A percentile compares a stretch with the other conserved stretches of the same genome.
phyloP scores from a whole-genome alignment of 495 filamentous ascomycete genomes.

The Annulohypoxylon moriforme region DNA sequence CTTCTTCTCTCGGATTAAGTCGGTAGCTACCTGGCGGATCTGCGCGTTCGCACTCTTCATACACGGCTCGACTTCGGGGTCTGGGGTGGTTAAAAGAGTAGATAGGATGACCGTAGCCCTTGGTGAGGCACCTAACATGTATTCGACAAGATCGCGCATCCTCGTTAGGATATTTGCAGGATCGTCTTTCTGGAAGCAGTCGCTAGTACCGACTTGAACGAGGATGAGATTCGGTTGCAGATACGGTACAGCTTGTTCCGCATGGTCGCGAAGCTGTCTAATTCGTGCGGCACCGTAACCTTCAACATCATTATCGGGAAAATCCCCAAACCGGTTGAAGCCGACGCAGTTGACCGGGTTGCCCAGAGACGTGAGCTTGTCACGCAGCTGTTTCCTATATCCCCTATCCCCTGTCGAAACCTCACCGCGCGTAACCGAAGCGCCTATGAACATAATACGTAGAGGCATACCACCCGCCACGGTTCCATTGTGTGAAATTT shows the following conservation, averaged over 20 bases:
- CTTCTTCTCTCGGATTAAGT: slow-evolving; percentile 51
- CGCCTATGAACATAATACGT: slow-evolving; percentile 48
- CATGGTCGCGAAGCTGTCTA: slow-evolving; percentile 38
- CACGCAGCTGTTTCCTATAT: slow-evolving; percentile 44
- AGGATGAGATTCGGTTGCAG: slow-evolving; percentile 46
- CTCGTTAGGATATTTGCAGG: slow-evolving; percentile 35
- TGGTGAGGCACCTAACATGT: slow-evolving; percentile 40
- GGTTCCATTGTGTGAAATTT: slow-evolving; percentile 14
- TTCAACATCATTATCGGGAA: slow-evolving; percentile 48
- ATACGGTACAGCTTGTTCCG: slow-evolving; percentile 38
- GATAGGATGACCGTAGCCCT: slow-evolving; percentile 44
- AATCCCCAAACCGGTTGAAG: slow-evolving; percentile 49
- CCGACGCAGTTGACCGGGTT: slow-evolving; percentile 47
- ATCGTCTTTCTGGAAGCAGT: slow-evolving; percentile 49
- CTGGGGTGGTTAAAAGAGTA: slow-evolving; percentile 40
- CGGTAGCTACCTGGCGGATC: slow-evolving; percentile 49
- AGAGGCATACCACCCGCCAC: slow-evolving; percentile 38
- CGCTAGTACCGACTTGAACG: slow-evolving; percentile 48
- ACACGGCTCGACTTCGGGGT: slow-evolving; percentile 45
- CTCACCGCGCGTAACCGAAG: slow-evolving; percentile 46
- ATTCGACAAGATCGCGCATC: slow-evolving; percentile 43
- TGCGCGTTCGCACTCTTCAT: slow-evolving; percentile 47
- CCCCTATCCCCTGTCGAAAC: slow-evolving; percentile 45
- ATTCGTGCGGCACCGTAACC: slow-evolving; percentile 44
- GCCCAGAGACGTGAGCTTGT: slow-evolving; percentile 41